Evolutionary conservation across 2,329 filamentous ascomycete species (phyloP), one percentile per base, ranked within the genome.

Genomic region (Stachybotrys elegans): DNA sequence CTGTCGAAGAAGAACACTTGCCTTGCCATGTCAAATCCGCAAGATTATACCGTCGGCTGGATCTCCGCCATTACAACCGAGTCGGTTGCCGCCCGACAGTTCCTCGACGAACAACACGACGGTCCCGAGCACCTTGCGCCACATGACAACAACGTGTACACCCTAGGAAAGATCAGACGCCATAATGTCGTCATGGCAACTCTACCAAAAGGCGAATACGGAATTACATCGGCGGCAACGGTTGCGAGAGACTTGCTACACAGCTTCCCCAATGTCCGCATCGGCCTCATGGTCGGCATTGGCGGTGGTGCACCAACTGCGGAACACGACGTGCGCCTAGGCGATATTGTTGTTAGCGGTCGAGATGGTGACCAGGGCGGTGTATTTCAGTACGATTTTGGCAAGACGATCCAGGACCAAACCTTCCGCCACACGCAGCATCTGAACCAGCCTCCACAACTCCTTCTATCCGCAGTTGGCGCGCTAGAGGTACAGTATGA

Each of bases 21-120:
- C 34, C 25, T 29, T 29, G 17, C 34, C 27, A 49, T 49, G 39
- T 42, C 44, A 17, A 19, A 44, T 47, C 41, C 48, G 2, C 46
- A 50, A 22, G 31, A 54, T 34, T 72, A 71, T 41, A 68, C 57
- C 0, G 57, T 72, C 11, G 69, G 66, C 17, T 72, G 67, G 68
- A 69, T 74, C 7, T 72, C 64, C 44, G 68, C 69, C 11, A 42
- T 71, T 1, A 17, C 13, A 1, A 57, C 51, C 0, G 69, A 73
- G 42, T 59, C 55, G 34, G 55, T 63, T 34, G 67, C 69, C 6
- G 68, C 69, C 2, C 49, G 51, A 23, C 49, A 40, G 0, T 62
- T 70, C 21, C 62, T 72, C 5, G 68, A 73, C 39, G 61, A 70
- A 49, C 46, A 56, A 35, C 62, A 71, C 40, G 56, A 55, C 0